A percentile compares a stretch with the other conserved stretches of the same genome.
Conservation (phyloP, 179 eudicot genomes). For the Silene vulgaris region DNA sequence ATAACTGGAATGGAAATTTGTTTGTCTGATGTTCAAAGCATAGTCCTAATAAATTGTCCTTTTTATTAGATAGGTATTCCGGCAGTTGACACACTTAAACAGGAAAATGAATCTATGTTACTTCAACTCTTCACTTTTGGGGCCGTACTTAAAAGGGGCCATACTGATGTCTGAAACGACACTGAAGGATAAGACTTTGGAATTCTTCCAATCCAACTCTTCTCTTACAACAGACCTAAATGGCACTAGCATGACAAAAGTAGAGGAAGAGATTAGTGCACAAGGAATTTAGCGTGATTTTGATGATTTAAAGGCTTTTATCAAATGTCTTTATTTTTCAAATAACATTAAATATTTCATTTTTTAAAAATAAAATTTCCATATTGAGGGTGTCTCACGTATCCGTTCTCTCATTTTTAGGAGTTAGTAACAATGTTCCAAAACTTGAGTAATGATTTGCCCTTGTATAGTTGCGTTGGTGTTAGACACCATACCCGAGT, state of each 20-base stretch:
- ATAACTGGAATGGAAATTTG: background rate
- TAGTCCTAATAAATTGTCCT: background rate
- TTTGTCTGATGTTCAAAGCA: background rate
- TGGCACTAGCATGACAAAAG: background rate
- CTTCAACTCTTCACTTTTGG: too few relatives aligned
- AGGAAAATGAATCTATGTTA: background rate
- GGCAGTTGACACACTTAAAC: background rate
- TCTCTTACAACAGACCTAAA: background rate
- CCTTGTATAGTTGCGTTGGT: background rate
- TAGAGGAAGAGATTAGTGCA: slow-evolving; percentile 1
- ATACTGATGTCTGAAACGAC: too few relatives aligned
- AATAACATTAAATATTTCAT: too few relatives aligned
- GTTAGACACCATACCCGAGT: background rate
- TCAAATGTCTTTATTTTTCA: background rate
- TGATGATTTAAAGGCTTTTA: background rate
- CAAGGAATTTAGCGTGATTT: background rate
- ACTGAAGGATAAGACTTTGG: too few relatives aligned
- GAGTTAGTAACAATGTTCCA: background rate
- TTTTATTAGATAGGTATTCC: background rate
- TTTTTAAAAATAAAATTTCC: background rate
- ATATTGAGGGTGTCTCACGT: background rate
- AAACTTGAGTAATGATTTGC: background rate
- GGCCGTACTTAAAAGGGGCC: too few relatives aligned
- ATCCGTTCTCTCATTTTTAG: background rate
- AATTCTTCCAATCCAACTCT: background rate